These are phyloP conservation scores for Tagetes patula DNA, from an alignment of 129 eudicot genomes.

Conservation along the genomic window DNA sequence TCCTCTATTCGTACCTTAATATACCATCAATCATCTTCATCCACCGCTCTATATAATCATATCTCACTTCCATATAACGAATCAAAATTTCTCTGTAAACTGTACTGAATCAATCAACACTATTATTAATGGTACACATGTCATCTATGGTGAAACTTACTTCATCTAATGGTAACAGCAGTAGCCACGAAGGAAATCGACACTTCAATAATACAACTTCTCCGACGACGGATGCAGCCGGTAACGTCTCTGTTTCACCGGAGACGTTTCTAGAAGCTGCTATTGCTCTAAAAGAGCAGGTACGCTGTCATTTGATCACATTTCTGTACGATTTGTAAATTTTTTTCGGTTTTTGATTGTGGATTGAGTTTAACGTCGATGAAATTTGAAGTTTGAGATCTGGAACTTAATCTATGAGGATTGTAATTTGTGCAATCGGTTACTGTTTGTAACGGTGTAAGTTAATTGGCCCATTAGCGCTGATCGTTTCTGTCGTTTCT, in stretches of 20 bases:
- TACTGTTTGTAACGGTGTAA: background rate
- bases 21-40: constrained; percentile 28
- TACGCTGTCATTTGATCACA: constrained; percentile 17
- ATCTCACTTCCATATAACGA: constrained; percentile 1
- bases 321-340: background rate
- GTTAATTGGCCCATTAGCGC: constrained; percentile 15
- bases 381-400: constrained; percentile 18
- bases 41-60: constrained; percentile 11
- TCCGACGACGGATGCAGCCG: constrained; percentile 9
- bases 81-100: background rate
- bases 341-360: background rate
- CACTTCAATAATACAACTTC: constrained; percentile 36
- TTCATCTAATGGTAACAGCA: constrained; percentile 43
- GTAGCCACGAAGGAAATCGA: constrained; percentile 40
- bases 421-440: background rate
- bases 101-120: background rate
- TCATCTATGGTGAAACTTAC: constrained; percentile 46
- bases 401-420: background rate
- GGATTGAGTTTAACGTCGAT: background rate
- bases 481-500: background rate
- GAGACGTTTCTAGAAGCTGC: constrained; percentile 67
- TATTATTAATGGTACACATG: constrained; percentile 17
- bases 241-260: constrained; percentile 38
- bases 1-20: constrained; percentile 10
- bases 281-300: constrained; percentile 67